Conservation (phyloP, 1,284 basidiomycete species). For the Ceraceosorus bombacis region DNA sequence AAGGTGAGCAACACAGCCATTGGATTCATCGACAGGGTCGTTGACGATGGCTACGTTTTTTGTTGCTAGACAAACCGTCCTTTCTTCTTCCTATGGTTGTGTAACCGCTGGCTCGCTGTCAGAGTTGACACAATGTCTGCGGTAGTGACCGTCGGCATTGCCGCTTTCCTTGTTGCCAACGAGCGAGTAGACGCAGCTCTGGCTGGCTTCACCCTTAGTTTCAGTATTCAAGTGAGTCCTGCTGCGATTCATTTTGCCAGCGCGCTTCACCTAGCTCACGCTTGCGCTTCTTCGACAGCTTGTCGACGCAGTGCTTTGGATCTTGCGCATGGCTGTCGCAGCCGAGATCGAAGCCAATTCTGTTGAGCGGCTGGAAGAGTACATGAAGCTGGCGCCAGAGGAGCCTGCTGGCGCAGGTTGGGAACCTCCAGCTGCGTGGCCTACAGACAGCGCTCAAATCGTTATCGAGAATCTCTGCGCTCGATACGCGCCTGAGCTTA, state of each 20-base stretch:
- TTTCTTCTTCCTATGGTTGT: constrained; percentile 54
- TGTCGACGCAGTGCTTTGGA: constrained; percentile 60
- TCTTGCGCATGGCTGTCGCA: constrained; percentile 38
- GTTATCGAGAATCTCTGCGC: constrained; percentile 43
- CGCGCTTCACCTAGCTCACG: no score
- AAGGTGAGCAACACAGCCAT: constrained; percentile 40
- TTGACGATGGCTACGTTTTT: no score
- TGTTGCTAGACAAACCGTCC: constrained; percentile 43
- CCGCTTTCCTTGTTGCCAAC: constrained; percentile 55
- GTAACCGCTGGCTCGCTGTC: constrained; percentile 51
- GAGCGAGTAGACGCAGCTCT: constrained; percentile 42
- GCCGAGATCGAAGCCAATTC: constrained; percentile 49
- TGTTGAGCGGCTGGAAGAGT: constrained; percentile 47
- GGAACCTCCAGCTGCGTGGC: constrained; percentile 47
- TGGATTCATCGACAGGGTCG: no score
- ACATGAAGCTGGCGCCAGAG: constrained; percentile 39
- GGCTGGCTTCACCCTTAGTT: constrained; percentile 40
- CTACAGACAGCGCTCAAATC: constrained; percentile 39
- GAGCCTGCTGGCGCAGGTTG: constrained; percentile 18
- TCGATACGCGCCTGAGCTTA: constrained; percentile 46
- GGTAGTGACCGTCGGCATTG: constrained; percentile 39
- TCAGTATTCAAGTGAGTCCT: constrained; percentile 26
- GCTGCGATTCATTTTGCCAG: no score
- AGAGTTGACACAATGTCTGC: constrained; percentile 45
- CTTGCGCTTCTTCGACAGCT: constrained; percentile 12